Base-by-base conservation (phyloP, 1,284 basidiomycete genomes). In the Pyrrhoderma lamaoense region DNA sequence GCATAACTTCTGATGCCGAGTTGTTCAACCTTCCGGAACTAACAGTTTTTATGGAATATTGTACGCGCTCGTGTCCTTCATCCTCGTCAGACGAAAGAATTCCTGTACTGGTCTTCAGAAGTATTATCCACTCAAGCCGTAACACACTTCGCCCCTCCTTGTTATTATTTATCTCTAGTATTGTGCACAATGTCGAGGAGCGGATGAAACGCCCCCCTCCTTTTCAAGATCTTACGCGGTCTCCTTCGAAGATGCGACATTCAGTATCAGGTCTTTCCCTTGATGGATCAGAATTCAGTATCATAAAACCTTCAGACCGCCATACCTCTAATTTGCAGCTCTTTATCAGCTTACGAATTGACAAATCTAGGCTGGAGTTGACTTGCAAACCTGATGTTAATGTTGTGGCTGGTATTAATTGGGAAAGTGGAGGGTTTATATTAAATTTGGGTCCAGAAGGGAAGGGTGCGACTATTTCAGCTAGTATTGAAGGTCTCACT, bases 381-480 rank as follows among this genome's bases (percentile, higher is more conserved):
- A 90, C 86, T 1, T 95, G 93, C 59, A 82, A 84, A 52, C 89
- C 90, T 0, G 89, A 93, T 60, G 90, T 91, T 45, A 91, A 93
- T 58, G 92, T 94, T 13, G 76, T 88, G 38, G 89, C 88, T 16
- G 85, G 84, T 2, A 64, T 95, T 27, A 79, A 89, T 46, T 96
- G 93, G 93, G 84, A 93, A 54, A 93, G 87, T 58, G 93, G 93
- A 35, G 92, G 92, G 0, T 93, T 95, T 61, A 70, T 92, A 36
- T 65, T 92, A 35, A 87, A 81, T 56, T 73, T 89, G 14, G 79
- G 83, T 22, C 84, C 89, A 1, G 82, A 83, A 8, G 79, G 78
- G 42, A 75, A 79, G 18, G 77, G 77, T 36, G 74, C 89, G 18
- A 79, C 80, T 3, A 81, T 93, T 58, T 82, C 85, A 0, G 89